These are phyloP conservation scores for Hyaloscypha variabilis DNA, from an alignment of 495 filamentous ascomycete species.

Conservation along the genomic window DNA sequence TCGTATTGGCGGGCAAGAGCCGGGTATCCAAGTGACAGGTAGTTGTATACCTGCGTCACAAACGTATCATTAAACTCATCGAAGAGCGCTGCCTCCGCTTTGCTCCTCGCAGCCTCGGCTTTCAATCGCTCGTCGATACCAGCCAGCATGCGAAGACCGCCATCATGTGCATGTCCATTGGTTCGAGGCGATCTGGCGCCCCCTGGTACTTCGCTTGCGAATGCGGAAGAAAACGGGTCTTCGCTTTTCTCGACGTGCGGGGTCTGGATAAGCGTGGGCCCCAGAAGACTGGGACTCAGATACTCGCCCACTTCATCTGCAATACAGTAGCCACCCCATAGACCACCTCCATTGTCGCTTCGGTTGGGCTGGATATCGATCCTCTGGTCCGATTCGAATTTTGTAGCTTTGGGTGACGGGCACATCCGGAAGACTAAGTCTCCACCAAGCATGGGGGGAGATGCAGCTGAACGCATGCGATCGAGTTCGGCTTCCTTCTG, in stretches of 20 bases:
- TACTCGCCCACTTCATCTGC: slow-evolving; percentile 41
- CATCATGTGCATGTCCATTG: slow-evolving; percentile 7
- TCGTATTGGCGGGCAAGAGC: slow-evolving; percentile 81
- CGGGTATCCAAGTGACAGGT: slow-evolving; percentile 89
- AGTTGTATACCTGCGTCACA: slow-evolving; percentile 94
- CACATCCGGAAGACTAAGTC: slow-evolving; percentile 78
- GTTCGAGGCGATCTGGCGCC: not conserved
- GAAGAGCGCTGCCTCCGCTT: slow-evolving; percentile 54
- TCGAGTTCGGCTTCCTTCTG: slow-evolving; percentile 39
- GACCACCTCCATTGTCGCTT: slow-evolving; percentile 47
- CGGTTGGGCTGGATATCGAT: slow-evolving; percentile 53
- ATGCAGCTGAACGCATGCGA: slow-evolving; percentile 54
- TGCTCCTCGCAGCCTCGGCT: slow-evolving; percentile 50
- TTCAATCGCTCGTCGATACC: slow-evolving; percentile 49
- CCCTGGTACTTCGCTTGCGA: slow-evolving; percentile 11
- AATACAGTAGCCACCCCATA: slow-evolving; percentile 73
- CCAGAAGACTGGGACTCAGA: slow-evolving; percentile 37
- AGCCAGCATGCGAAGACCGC: slow-evolving; percentile 46
- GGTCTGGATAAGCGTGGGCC: slow-evolving; percentile 32
- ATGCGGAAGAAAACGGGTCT: slow-evolving; percentile 32
- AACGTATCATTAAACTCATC: slow-evolving; percentile 80
- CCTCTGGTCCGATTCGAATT: slow-evolving; percentile 66
- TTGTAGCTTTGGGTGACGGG: slow-evolving; percentile 75
- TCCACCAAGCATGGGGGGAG: slow-evolving; percentile 82
- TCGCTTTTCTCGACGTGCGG: slow-evolving; percentile 22